A percentile compares a stretch with the other conserved stretches of the same genome.
Evolutionary conservation across 2,329 filamentous ascomycete species (phyloP).

Genomic region (Cryphonectria parasitica): DNA sequence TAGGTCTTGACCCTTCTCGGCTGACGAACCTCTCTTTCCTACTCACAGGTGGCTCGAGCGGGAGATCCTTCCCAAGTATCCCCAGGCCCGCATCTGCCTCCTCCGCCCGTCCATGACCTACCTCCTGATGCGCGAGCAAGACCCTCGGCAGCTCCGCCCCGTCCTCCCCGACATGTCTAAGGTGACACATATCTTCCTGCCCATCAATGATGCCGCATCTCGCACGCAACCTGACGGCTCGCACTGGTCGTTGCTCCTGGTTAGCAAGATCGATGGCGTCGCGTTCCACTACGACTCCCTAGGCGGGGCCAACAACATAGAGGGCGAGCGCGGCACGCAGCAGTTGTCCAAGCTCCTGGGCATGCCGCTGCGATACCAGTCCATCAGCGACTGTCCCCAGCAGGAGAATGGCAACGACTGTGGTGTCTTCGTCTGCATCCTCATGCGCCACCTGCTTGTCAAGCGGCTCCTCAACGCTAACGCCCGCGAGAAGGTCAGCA

Average conservation of each 20-base stretch:
- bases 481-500: constrained; percentile 83
- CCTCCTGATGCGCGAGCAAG: constrained; percentile 77
- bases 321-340: constrained; percentile 70
- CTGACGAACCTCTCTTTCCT: constrained; percentile 9
- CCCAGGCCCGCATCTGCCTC: constrained; percentile 84
- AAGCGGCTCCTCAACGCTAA: constrained; percentile 80
- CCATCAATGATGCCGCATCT: constrained; percentile 86
- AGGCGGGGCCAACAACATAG: constrained; percentile 71
- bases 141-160: constrained; percentile 59
- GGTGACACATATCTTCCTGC: constrained; percentile 92
- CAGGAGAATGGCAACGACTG: constrained; percentile 94
- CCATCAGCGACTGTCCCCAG: constrained; percentile 83
- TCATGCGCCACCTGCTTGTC: constrained; percentile 92
- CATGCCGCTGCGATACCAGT: constrained; percentile 72
- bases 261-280: constrained; percentile 84
- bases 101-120: constrained; percentile 92
- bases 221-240: constrained; percentile 81
- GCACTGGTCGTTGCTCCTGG: constrained; percentile 93
- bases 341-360: constrained; percentile 73
- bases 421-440: constrained; percentile 91
- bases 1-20: constrained; percentile 20
- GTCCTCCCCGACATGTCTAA: constrained; percentile 80
- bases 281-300: constrained; percentile 97
- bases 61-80: constrained; percentile 79
- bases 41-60: constrained; percentile 75